A percentile compares a stretch with the other conserved stretches of the same genome.
These are phyloP conservation scores for Tuber calosporum DNA, from an alignment of 495 filamentous ascomycete species.

Conservation along the genomic window DNA sequence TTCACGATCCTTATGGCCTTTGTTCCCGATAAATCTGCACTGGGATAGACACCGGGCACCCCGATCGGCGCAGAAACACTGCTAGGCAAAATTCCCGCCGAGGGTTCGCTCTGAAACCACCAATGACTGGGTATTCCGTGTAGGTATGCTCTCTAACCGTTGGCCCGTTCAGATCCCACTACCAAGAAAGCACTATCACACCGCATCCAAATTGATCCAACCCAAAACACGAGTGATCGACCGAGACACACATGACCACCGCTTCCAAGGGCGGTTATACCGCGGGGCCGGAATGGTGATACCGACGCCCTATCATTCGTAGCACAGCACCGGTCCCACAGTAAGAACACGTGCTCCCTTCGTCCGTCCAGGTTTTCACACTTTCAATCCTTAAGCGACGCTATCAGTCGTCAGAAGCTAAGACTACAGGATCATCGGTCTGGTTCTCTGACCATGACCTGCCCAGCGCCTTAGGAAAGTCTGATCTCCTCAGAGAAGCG, in stretches of 20 bases:
- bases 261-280: neutral
- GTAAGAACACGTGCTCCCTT: too few species aligned
- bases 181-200: neutral
- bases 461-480: neutral
- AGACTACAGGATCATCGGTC: neutral
- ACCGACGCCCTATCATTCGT: neutral
- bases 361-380: too few species aligned
- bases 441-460: neutral
- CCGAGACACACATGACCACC: neutral
- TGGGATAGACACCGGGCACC: neutral
- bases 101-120: neutral
- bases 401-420: neutral
- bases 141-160: neutral
- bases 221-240: neutral
- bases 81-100: neutral
- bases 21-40: neutral
- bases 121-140: neutral
- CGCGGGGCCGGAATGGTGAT: neutral
- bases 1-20: neutral
- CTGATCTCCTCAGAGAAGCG: neutral
- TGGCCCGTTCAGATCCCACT: neutral
- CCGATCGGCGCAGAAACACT: neutral
- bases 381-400: neutral
- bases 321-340: neutral
- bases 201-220: too few species aligned